phyloP scores from a whole-genome alignment of 129 eudicot genomes.

The Flaveria linearis region DNA sequence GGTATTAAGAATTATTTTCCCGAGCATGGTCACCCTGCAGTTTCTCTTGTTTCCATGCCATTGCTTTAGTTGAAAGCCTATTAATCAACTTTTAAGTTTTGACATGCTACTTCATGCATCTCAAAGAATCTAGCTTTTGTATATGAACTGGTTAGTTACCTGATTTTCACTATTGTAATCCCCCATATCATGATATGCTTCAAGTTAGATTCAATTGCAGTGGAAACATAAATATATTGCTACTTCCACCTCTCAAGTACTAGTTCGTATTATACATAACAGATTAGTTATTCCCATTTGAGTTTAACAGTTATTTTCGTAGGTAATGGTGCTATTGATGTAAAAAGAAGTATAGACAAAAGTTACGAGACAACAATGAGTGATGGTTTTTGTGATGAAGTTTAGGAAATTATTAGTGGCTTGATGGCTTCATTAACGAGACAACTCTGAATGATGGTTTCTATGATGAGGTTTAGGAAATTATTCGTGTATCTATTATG shows the following conservation, averaged over 20 bases:
- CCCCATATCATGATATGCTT: not conserved
- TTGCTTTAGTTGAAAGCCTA: constrained; percentile 21
- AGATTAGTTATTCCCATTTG: not conserved
- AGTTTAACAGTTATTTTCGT: constrained; percentile 11
- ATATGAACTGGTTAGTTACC: constrained; percentile 76
- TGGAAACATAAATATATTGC: not conserved
- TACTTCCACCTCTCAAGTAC: not conserved
- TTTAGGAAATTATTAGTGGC: not conserved
- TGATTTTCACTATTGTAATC: constrained; percentile 1
- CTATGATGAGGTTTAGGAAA: constrained; percentile 72
- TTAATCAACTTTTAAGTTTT: constrained; percentile 26
- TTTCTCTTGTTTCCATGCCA: constrained; percentile 12
- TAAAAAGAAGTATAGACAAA: constrained; percentile 69
- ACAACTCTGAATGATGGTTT: constrained; percentile 80
- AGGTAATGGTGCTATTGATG: constrained; percentile 93
- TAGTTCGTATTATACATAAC: not conserved
- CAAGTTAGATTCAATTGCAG: constrained; percentile 14
- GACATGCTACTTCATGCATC: constrained; percentile 76
- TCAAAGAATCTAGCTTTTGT: constrained; percentile 80
- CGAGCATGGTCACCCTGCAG: constrained; percentile 3
- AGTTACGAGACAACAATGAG: too few relatives aligned
- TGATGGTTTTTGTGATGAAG: not conserved
- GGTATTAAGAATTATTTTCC: constrained; percentile 44
- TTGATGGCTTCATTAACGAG: constrained; percentile 32
- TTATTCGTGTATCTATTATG: constrained; percentile 7